Percentiles rank a stretch among this genome's conserved stretches.
Evolutionary conservation across 192 early-diverging fungal genomes (phyloP).

Genomic region (Backusella liffmaniae): DNA sequence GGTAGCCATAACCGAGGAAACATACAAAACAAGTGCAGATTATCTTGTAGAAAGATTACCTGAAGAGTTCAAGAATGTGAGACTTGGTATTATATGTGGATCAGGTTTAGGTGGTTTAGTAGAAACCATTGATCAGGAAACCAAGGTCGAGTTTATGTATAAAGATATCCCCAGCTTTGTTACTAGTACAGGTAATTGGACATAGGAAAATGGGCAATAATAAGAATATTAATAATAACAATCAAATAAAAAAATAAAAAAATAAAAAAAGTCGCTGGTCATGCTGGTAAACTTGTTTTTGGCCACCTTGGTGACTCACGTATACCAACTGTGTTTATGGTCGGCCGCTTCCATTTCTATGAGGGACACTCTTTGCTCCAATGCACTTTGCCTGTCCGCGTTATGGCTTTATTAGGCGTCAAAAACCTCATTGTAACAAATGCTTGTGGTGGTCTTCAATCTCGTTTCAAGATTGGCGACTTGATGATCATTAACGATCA

Average conservation of each 20-base stretch:
- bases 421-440: conserved; percentile 81
- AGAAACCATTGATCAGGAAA: conserved; percentile 57
- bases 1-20: conserved; percentile 13
- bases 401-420: conserved; percentile 81
- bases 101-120: conserved; percentile 79
- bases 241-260: neutral
- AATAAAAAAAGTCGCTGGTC: conserved; percentile 54
- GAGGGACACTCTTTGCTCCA: conserved; percentile 83
- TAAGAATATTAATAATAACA: neutral
- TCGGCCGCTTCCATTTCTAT: conserved; percentile 90
- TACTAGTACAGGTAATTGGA: conserved; percentile 60
- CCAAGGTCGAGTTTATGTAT: conserved; percentile 65
- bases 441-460: conserved; percentile 82
- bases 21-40: neutral
- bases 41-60: conserved; percentile 18
- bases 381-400: conserved; percentile 82
- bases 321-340: conserved; percentile 73
- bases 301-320: conserved; percentile 69
- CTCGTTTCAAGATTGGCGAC: conserved; percentile 78
- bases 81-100: conserved; percentile 83
- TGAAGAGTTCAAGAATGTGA: conserved; percentile 41
- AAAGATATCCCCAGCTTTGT: conserved; percentile 86
- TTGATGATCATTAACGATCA: conserved; percentile 81
- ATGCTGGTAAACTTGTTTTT: conserved; percentile 82
- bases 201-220: neutral